Evolutionary conservation across 345 rosid species (phyloP).

Genomic region (Lumnitzera racemosa): DNA sequence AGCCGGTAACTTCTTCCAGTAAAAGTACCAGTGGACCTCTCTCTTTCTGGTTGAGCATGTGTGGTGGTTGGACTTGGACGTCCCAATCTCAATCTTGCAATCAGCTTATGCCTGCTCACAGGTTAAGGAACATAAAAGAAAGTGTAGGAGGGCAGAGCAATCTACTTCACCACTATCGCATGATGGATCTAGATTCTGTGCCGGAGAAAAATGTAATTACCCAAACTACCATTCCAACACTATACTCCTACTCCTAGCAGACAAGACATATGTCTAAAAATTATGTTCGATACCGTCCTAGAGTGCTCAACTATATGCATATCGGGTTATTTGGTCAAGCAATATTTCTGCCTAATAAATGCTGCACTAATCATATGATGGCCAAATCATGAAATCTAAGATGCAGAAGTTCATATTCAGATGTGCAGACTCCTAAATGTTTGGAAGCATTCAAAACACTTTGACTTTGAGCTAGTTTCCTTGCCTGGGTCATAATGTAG

Average conservation of each 20-base stretch:
- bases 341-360: no score
- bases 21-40: slow-evolving; percentile 15
- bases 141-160: not conserved
- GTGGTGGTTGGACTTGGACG: slow-evolving; percentile 12
- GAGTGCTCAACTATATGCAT: no score
- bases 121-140: slow-evolving; percentile 9
- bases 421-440: no score
- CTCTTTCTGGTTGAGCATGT: slow-evolving; percentile 15
- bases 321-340: no score
- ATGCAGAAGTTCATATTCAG: no score
- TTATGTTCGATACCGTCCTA: not conserved
- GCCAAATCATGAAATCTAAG: no score
- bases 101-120: slow-evolving; percentile 20
- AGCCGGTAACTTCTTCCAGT: slow-evolving; percentile 25
- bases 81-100: slow-evolving; percentile 18
- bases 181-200: not conserved
- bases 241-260: no score
- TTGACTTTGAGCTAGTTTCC: no score
- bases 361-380: no score
- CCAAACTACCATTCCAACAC: no score
- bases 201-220: not conserved
- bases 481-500: no score
- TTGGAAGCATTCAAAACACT: no score
- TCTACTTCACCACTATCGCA: not conserved
- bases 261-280: not conserved